Evolutionary conservation across 139 green algal species (phyloP).

Genomic region (Coelastrella sp.): DNA sequence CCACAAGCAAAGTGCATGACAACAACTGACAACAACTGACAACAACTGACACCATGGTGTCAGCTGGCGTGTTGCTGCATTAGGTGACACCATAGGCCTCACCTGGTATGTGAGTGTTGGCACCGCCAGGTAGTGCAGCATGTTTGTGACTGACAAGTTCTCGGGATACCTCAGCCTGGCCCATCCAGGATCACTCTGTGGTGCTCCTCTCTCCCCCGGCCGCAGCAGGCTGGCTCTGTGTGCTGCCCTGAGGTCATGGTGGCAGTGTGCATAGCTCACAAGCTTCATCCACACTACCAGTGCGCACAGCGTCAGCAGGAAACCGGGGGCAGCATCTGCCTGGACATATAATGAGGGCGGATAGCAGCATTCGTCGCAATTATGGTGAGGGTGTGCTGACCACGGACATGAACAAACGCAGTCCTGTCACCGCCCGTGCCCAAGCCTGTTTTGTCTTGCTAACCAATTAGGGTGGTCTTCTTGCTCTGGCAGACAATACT

Average conservation of each 20-base stretch:
- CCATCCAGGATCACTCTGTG: conserved; percentile 24
- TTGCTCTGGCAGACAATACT: too few species aligned
- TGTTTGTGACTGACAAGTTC: conserved; percentile 76
- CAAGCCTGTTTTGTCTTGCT: too few species aligned
- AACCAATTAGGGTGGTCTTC: too few species aligned
- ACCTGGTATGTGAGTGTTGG: conserved; percentile 90
- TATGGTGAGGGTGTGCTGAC: too few species aligned
- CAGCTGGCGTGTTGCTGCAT: background rate
- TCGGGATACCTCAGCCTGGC: conserved; percentile 75
- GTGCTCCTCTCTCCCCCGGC: conserved; percentile 69
- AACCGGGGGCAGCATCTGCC: conserved; percentile 66
- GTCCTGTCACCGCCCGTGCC: too few species aligned
- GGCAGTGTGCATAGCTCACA: conserved; percentile 83
- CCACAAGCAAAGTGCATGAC: background rate
- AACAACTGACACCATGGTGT: background rate
- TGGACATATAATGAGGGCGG: conserved; percentile 1
- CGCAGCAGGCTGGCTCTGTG: conserved; percentile 41
- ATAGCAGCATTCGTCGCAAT: background rate
- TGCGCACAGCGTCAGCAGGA: conserved; percentile 69
- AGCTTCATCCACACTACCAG: conserved; percentile 85
- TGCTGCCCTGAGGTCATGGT: conserved; percentile 69
- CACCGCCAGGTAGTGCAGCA: conserved; percentile 83
- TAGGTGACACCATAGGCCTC: background rate
- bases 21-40: background rate
- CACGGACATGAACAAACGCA: too few species aligned